Evolutionary conservation across 2,329 filamentous ascomycete species (phyloP).

Genomic region (Penicillium sp.): DNA sequence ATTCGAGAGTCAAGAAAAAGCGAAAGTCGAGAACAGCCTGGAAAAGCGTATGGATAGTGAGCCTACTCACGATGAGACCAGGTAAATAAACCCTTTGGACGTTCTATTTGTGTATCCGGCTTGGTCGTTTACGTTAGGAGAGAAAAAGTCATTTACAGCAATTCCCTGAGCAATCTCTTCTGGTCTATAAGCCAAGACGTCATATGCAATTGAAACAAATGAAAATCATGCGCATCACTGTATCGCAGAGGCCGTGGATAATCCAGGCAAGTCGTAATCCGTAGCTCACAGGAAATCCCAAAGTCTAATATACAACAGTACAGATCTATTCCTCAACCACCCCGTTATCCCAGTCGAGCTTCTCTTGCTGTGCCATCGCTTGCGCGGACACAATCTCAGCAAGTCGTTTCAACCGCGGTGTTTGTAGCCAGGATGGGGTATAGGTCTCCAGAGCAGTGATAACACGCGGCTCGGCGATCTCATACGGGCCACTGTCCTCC

Average conservation of each 20-base stretch:
- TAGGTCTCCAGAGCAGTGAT: constrained; percentile 97
- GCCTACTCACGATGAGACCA: neutral
- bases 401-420: constrained; percentile 81
- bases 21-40: neutral
- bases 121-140: neutral
- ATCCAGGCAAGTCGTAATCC: constrained; percentile 21
- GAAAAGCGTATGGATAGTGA: neutral
- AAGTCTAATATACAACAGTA: constrained; percentile 23
- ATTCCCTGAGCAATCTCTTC: neutral
- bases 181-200: constrained; percentile 5
- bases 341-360: constrained; percentile 49
- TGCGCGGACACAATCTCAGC: constrained; percentile 98
- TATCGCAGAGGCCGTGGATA: constrained; percentile 17
- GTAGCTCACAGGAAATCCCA: constrained; percentile 20
- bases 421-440: constrained; percentile 96
- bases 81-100: neutral
- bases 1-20: neutral
- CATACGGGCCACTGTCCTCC: constrained; percentile 96
- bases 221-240: constrained; percentile 20
- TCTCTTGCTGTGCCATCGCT: constrained; percentile 90
- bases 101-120: neutral
- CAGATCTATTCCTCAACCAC: constrained; percentile 19
- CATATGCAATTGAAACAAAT: constrained; percentile 11
- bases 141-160: neutral
- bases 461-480: constrained; percentile 90